A percentile compares a stretch with the other conserved stretches of the same genome.
Conservation (phyloP, 331 rosid species). For the Phaseolus coccineus region DNA sequence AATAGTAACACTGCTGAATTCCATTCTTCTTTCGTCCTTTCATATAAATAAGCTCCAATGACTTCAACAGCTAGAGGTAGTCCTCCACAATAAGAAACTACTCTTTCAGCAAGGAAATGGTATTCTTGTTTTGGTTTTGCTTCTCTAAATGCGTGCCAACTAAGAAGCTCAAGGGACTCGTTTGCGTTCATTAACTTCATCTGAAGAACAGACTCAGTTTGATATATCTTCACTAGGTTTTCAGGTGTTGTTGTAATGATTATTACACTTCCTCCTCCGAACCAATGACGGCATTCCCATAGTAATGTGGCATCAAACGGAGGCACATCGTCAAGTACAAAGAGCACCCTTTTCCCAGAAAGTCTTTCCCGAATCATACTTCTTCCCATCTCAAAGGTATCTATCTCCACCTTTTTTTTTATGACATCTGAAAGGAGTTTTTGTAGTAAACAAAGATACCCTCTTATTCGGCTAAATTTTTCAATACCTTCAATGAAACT, state of each 20-base stretch:
- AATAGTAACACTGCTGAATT: neutral
- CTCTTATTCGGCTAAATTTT: neutral
- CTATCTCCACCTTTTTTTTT: too few relatives aligned
- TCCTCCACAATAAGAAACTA: constrained; percentile 16
- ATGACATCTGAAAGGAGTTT: neutral
- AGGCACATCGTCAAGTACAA: neutral
- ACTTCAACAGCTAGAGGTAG: constrained; percentile 18
- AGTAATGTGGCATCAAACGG: too few relatives aligned
- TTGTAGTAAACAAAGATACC: neutral
- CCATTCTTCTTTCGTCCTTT: neutral
- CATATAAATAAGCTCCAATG: constrained; percentile 4
- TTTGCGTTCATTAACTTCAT: neutral
- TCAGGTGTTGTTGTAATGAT: neutral
- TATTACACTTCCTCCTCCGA: neutral
- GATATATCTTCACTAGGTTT: too few relatives aligned
- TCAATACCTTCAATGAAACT: neutral
- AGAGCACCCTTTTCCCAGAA: neutral
- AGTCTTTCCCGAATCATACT: neutral
- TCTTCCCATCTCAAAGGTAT: neutral
- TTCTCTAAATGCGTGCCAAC: constrained; percentile 18
- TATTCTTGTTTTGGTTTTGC: neutral
- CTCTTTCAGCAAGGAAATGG: neutral
- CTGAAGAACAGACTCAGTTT: neutral
- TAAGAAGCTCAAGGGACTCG: neutral
- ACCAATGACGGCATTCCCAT: neutral